Evolutionary conservation across 371 early-diverging fungal genomes (phyloP).

Genomic region (Lichtheimia hyalospora): DNA sequence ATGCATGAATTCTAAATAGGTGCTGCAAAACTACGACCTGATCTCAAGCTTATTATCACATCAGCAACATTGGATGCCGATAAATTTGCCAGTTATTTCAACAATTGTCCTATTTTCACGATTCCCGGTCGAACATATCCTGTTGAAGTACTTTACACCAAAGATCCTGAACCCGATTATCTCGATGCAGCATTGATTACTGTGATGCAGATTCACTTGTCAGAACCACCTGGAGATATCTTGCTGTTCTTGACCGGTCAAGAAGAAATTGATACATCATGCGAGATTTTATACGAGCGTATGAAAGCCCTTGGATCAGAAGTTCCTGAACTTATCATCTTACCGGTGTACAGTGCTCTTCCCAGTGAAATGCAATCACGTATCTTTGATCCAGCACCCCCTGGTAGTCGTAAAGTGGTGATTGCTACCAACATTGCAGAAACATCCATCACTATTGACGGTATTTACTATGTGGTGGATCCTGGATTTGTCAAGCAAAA

Average conservation of each 20-base stretch:
- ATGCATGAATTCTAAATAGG: constrained; percentile 27
- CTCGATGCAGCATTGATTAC: constrained; percentile 91
- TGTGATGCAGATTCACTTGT: constrained; percentile 95
- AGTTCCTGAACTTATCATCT: constrained; percentile 90
- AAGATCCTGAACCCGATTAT: constrained; percentile 94
- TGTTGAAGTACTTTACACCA: constrained; percentile 92
- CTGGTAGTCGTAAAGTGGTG: constrained; percentile 92
- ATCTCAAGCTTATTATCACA: constrained; percentile 93
- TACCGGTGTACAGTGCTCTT: constrained; percentile 94
- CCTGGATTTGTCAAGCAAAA: constrained; percentile 98
- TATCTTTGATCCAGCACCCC: constrained; percentile 95
- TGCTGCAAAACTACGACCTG: constrained; percentile 79
- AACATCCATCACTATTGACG: constrained; percentile 99
- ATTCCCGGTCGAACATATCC: constrained; percentile 97
- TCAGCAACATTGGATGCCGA: constrained; percentile 98
- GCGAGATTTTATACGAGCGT: constrained; percentile 90
- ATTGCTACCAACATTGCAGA: constrained; percentile 99
- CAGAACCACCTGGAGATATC: constrained; percentile 96
- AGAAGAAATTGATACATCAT: constrained; percentile 95
- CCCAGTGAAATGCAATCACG: constrained; percentile 92
- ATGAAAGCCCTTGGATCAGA: constrained; percentile 95
- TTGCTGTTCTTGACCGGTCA: constrained; percentile 98
- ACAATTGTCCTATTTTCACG: constrained; percentile 92
- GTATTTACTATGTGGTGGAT: constrained; percentile 98
- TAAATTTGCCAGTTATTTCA: constrained; percentile 89